phyloP scores from a whole-genome alignment of 331 rosid species.

The Pyrus hybrid region DNA sequence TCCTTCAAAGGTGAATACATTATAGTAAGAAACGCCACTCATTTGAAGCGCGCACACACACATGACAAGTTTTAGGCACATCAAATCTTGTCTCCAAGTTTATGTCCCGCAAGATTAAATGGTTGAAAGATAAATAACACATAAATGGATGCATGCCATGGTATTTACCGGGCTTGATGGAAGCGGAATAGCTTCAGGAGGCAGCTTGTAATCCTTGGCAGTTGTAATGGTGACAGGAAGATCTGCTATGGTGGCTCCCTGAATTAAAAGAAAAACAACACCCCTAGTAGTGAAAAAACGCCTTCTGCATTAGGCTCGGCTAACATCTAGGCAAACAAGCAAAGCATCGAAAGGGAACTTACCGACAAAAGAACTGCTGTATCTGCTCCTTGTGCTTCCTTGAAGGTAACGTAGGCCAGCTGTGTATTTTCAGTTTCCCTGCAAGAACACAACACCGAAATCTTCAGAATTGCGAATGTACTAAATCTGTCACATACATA shows the following conservation, averaged over 20 bases:
- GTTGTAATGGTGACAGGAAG: constrained; percentile 48
- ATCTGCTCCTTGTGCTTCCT: constrained; percentile 70
- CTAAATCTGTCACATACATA: neutral
- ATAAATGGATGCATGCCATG: neutral
- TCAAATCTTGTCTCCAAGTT: neutral
- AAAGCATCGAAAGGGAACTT: constrained; percentile 8
- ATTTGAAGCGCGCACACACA: too few relatives aligned
- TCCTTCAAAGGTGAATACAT: constrained; percentile 15
- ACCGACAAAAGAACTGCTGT: constrained; percentile 75
- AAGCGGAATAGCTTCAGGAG: constrained; percentile 48
- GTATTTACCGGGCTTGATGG: constrained; percentile 46
- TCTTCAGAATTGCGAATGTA: constrained; percentile 10
- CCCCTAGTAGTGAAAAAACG: too few relatives aligned
- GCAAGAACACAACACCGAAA: constrained; percentile 4
- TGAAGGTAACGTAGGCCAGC: too few relatives aligned
- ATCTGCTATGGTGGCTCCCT: constrained; percentile 69
- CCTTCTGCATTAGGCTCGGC: too few relatives aligned
- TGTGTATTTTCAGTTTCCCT: too few relatives aligned
- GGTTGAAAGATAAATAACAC: neutral
- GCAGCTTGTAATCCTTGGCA: constrained; percentile 63
- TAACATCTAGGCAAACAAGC: too few relatives aligned
- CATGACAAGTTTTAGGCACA: too few relatives aligned
- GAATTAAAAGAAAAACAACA: neutral
- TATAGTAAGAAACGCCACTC: neutral
- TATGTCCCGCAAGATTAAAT: neutral